phyloP scores from a whole-genome alignment of 441 rosid species.

The Aquilaria agallochum region DNA sequence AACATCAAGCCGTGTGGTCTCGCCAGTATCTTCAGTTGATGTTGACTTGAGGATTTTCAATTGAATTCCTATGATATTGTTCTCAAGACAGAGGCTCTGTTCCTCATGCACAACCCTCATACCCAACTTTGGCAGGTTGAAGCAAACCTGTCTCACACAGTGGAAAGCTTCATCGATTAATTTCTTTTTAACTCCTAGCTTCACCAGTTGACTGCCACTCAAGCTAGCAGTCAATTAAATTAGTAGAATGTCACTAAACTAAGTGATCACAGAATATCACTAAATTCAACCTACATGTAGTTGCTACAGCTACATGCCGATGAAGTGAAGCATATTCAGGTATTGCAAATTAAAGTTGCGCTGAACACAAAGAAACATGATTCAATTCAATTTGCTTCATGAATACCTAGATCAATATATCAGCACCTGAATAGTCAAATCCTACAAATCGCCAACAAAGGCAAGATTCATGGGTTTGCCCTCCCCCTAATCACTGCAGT shows the following conservation, averaged over 20 bases:
- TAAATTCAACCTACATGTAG: background rate
- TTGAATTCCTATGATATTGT: conserved; percentile 74
- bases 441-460: too few species aligned
- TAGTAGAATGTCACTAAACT: too few species aligned
- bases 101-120: conserved; percentile 68
- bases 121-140: conserved; percentile 73
- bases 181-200: background rate
- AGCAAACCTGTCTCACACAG: conserved; percentile 50
- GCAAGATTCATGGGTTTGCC: too few species aligned
- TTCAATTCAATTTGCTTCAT: too few species aligned
- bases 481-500: too few species aligned
- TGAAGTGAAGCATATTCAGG: background rate
- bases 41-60: conserved; percentile 59
- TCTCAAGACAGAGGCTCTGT: conserved; percentile 54
- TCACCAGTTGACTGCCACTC: background rate
- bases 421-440: too few species aligned
- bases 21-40: conserved; percentile 76
- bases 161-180: background rate
- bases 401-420: too few species aligned
- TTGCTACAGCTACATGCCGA: background rate
- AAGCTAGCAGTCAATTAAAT: background rate
- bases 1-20: conserved; percentile 78
- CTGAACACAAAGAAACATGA: too few species aligned
- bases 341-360: too few species aligned
- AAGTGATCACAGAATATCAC: background rate